Evolutionary conservation across 441 rosid species (phyloP), one percentile per base, ranked within the genome.

Genomic region (Mallotus japonicus): DNA sequence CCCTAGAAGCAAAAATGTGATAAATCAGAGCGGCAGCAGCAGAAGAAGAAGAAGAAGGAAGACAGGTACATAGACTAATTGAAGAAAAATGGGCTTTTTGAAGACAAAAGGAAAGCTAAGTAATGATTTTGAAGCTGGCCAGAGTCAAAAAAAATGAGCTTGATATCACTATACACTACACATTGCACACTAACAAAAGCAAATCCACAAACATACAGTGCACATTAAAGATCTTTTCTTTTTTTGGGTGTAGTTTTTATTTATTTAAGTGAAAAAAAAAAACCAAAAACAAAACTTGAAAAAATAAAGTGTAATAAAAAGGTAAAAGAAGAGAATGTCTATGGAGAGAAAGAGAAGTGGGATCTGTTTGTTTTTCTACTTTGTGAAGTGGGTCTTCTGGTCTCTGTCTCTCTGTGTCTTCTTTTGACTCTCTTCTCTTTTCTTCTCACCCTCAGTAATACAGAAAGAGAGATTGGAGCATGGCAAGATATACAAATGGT

Each of bases 61-160:
- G 62, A n/a, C 69, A 60, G 17, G 62, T 50, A 56, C 67, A 60
- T 32, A 71, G 42, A n/a, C 58, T 49, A 71, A 28, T 71, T 56
- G 67, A 71, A 63, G 73, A 20, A 50, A 73, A 51, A 28, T 67
- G 20, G 71, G 69, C 76, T 84, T 84, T 78, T 79, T 55, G 44
- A 63, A 64, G 80, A 83, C 78, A 80, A 79, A 79, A 70, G 76
- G 65, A 74, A 65, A 78, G 56, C 66, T 24, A 74, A 77, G 82
- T 67, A 81, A 85, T 87, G 85, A 87, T 85, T 84, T 34, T 56
- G 62, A 53, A 74, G 78, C 20, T 72, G 83, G 76, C 83, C 89
- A 81, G 80, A 78, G 84, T 81, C 76, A 20, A 57, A 51, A 69
- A 62, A 49, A 22, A 46, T 67, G 56, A 61, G 49, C 53, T 75